A percentile compares a stretch with the other conserved stretches of the same genome.
Conservation (phyloP, 352 stramenopile species). For the Aphanomyces cochlioides region DNA sequence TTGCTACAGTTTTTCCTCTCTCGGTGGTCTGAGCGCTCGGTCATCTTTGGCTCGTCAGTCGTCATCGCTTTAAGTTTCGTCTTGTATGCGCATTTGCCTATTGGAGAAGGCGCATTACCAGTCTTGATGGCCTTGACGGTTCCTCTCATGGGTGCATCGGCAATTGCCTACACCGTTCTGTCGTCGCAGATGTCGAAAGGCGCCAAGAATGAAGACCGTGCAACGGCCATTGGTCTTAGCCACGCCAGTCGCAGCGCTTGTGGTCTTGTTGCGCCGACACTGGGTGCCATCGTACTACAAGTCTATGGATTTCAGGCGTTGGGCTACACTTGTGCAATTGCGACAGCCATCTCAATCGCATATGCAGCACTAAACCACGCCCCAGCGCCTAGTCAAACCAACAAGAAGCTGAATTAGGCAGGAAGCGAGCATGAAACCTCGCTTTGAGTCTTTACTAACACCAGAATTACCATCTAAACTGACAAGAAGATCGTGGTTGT, state of each 20-base stretch:
- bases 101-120: background rate
- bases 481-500: background rate
- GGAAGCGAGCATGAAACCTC: no score
- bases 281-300: conserved; percentile 27
- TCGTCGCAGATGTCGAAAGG: conserved; percentile 31
- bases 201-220: conserved; percentile 18
- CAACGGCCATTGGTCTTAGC: conserved; percentile 31
- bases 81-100: background rate
- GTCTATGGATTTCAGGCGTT: background rate
- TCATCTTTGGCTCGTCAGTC: background rate
- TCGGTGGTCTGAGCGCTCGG: conserved; percentile 8
- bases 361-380: background rate
- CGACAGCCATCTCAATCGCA: background rate
- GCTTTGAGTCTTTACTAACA: background rate
- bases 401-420: no score
- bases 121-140: conserved; percentile 25
- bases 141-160: conserved; percentile 26
- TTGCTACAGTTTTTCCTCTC: conserved; percentile 22
- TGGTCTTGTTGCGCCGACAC: conserved; percentile 29
- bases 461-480: background rate
- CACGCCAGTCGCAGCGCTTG: conserved; percentile 30
- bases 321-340: background rate
- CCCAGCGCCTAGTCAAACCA: background rate
- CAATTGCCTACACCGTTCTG: conserved; percentile 33
- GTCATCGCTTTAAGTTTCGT: background rate